Evolutionary conservation across 805 yeast species (phyloP).

Genomic region (Torulaspora quercuum): DNA sequence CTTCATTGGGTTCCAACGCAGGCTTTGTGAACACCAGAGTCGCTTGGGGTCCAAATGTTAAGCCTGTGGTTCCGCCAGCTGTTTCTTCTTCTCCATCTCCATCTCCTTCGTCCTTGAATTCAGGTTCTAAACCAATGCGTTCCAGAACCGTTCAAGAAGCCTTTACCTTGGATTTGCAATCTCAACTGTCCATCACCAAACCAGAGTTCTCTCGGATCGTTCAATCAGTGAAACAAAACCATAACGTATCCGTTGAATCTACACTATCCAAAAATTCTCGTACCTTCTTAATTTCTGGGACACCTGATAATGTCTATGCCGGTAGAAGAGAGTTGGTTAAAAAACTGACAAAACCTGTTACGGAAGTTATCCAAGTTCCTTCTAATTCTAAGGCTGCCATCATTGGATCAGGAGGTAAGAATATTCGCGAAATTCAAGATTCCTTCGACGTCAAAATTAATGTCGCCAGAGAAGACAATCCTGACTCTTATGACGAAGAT

Average conservation of each 20-base stretch:
- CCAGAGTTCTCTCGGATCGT: slow-evolving; percentile 68
- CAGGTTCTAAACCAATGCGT: slow-evolving; percentile 46
- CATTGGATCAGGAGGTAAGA: slow-evolving; percentile 85
- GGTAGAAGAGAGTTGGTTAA: slow-evolving; percentile 76
- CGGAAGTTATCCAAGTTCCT: slow-evolving; percentile 62
- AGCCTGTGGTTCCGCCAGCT: slow-evolving; percentile 36
- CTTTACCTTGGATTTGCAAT: slow-evolving; percentile 66
- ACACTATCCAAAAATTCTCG: slow-evolving; percentile 76
- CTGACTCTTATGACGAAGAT: slow-evolving; percentile 49
- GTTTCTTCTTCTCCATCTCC: slow-evolving; percentile 23
- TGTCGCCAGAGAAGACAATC: slow-evolving; percentile 34
- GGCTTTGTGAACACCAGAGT: slow-evolving; percentile 30
- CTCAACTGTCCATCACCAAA: slow-evolving; percentile 60
- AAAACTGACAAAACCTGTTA: slow-evolving; percentile 72
- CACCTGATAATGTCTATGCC: slow-evolving; percentile 55
- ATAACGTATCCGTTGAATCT: slow-evolving; percentile 69
- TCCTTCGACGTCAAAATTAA: slow-evolving; percentile 72
- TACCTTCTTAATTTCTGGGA: slow-evolving; percentile 79
- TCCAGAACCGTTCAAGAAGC: slow-evolving; percentile 71
- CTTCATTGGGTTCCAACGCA: slow-evolving; percentile 56
- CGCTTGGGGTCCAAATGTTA: slow-evolving; percentile 49
- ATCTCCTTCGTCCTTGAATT: slow-evolving; percentile 22
- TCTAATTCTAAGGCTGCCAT: slow-evolving; percentile 70
- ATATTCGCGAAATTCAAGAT: slow-evolving; percentile 72
- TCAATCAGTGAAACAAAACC: slow-evolving; percentile 55